Evolutionary conservation across 2,329 filamentous ascomycete species (phyloP), one percentile per base, ranked within the genome.

Genomic region (Alternaria brassicae): DNA sequence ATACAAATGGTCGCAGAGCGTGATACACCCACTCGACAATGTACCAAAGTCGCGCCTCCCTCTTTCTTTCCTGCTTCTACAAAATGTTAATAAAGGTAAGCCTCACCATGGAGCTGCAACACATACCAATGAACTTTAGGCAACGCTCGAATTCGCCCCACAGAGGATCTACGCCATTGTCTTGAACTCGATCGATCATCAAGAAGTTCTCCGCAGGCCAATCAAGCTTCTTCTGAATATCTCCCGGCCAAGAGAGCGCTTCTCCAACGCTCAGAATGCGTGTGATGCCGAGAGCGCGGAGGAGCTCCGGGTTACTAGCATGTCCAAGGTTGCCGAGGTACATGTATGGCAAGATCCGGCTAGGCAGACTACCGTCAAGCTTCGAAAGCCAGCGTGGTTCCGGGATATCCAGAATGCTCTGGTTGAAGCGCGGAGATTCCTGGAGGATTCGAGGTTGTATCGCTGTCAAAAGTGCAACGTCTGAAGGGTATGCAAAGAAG

Each of bases 1-100:
- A 99, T 99, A 76, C 95, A 98, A 62, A 99, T 97, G 2, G 94
- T 99, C 12, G 95, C 95, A 63, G 92, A 97, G 51, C 95, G 88
- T 50, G 93, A 97, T 54, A 99, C 95, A 47, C 95, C 95, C 7
- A 99, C 95, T 17, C 95, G 90, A 76, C 95, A 99, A 77, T 99
- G 95, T 15, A 99, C 95, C 56, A 99, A 84, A 0, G 95, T 98
- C 23, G 94, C 92, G 4, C 87, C 91, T 28, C 90, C 89, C 41
- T 91, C 90, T 36, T 81, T 80, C 73, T 90, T 91, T 34, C 94
- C 93, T 67, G 88, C 88, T 67, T 92, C 95, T 97, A 70, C 45
- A 49, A 19, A n/a, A 19, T 10, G 53, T 63, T 50, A 75, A 63
- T 53, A 56, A 36, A 25, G 27, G 21, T 7, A 30, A 36, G 3